phyloP scores from a whole-genome alignment of 2,329 filamentous ascomycete genomes.

The Zarea fungicola region DNA sequence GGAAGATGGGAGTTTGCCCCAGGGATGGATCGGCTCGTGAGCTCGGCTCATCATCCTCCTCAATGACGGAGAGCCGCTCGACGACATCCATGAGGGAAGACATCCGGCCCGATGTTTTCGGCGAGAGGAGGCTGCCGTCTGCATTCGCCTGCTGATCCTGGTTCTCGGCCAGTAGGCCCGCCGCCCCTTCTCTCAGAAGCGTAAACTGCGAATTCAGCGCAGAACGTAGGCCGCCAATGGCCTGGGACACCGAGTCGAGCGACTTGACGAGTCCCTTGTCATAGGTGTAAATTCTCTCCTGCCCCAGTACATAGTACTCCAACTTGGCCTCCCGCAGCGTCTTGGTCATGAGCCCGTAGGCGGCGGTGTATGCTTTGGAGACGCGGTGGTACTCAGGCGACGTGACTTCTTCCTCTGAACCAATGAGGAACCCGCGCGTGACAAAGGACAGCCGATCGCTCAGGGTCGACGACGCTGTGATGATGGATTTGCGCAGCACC shows the following conservation, averaged over 20 bases:
- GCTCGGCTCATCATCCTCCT: slow-evolving; percentile 46
- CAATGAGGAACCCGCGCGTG: slow-evolving; percentile 76
- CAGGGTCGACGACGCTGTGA: slow-evolving; percentile 67
- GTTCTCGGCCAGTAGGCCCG: slow-evolving; percentile 13
- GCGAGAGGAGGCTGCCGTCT: slow-evolving; percentile 19
- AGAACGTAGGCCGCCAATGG: slow-evolving; percentile 83
- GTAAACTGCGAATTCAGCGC: slow-evolving; percentile 86
- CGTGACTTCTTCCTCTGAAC: slow-evolving; percentile 71
- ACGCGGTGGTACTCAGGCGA: slow-evolving; percentile 60
- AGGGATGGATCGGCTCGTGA: slow-evolving; percentile 25
- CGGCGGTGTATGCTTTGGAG: slow-evolving; percentile 58
- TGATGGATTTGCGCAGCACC: slow-evolving; percentile 66
- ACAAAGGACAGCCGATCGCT: slow-evolving; percentile 77
- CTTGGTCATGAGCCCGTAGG: slow-evolving; percentile 66
- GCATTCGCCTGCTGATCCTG: slow-evolving; percentile 17
- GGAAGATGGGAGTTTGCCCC: slow-evolving; percentile 35
- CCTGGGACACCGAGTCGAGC: slow-evolving; percentile 79
- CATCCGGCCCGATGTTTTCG: slow-evolving; percentile 23
- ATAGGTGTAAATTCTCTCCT: slow-evolving; percentile 70
- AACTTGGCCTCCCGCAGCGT: slow-evolving; percentile 81
- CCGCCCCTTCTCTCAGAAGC: slow-evolving; percentile 61
- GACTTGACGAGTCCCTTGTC: slow-evolving; percentile 78
- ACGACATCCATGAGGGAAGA: slow-evolving; percentile 33
- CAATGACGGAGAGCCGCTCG: slow-evolving; percentile 55
- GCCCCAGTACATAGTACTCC: slow-evolving; percentile 79